phyloP scores from a whole-genome alignment of 148 eudicot genomes.

The Pharnaceum exiguum region DNA sequence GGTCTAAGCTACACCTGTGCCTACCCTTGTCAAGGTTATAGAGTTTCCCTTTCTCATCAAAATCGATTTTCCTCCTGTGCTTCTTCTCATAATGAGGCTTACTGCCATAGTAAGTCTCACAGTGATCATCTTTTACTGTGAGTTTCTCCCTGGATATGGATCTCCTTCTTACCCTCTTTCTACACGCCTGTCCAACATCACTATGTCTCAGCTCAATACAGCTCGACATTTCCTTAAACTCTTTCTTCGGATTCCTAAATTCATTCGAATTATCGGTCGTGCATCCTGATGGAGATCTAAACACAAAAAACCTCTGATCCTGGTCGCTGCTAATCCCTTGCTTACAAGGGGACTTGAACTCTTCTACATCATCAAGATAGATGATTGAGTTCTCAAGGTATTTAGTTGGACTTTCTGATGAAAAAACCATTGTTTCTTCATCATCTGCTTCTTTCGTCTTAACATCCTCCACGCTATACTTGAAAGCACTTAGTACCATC shows the following conservation, averaged over 20 bases:
- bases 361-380: constrained; percentile 54
- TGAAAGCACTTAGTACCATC: neutral
- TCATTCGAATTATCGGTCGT: neutral
- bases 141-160: constrained; percentile 21
- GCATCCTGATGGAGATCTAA: constrained; percentile 27
- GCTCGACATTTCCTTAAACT: neutral
- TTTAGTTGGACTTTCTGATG: constrained; percentile 22
- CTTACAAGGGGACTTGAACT: constrained; percentile 36
- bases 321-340: constrained; percentile 30
- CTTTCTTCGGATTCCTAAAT: neutral
- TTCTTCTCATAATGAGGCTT: constrained; percentile 15
- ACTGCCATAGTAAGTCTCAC: constrained; percentile 25
- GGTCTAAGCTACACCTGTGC: constrained; percentile 23
- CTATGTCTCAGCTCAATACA: neutral
- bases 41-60: neutral
- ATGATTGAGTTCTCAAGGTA: constrained; percentile 23
- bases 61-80: constrained; percentile 17
- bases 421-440: constrained; percentile 14
- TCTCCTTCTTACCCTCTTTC: constrained; percentile 36
- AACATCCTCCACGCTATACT: neutral
- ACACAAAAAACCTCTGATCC: constrained; percentile 66
- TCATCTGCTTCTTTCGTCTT: neutral
- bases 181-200: constrained; percentile 5
- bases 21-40: neutral
- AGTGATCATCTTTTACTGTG: constrained; percentile 15